Evolutionary conservation across 2,329 filamentous ascomycete genomes (phyloP).

Genomic region (Cladophialophora yegresii): DNA sequence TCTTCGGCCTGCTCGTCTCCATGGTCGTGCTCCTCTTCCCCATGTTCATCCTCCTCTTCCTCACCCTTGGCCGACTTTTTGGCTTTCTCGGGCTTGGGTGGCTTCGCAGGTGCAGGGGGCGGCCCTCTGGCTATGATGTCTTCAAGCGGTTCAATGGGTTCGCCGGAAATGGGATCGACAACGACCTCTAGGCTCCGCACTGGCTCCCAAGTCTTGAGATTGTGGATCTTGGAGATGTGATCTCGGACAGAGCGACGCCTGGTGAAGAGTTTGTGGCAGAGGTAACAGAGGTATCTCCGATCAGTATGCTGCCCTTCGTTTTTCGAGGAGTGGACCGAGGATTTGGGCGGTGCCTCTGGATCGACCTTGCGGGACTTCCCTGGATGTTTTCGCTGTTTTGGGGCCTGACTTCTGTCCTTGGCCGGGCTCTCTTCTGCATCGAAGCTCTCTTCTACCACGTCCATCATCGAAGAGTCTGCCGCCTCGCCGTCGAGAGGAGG

Average conservation of each 20-base stretch:
- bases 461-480: constrained; percentile 13
- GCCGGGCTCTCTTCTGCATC: constrained; percentile 7
- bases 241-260: constrained; percentile 36
- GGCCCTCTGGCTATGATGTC: constrained; percentile 35
- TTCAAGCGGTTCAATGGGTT: constrained; percentile 35
- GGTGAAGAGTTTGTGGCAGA: constrained; percentile 37
- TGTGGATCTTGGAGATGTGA: constrained; percentile 37
- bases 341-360: constrained; percentile 23
- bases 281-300: constrained; percentile 36
- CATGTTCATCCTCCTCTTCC: constrained; percentile 13
- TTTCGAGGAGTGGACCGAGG: constrained; percentile 36
- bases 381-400: constrained; percentile 29
- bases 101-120: constrained; percentile 31
- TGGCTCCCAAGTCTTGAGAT: constrained; percentile 36
- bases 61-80: constrained; percentile 22
- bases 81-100: constrained; percentile 24
- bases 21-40: constrained; percentile 10
- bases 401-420: constrained; percentile 8
- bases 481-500: constrained; percentile 26
- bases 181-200: constrained; percentile 35
- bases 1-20: constrained; percentile 8
- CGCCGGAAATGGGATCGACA: constrained; percentile 35
- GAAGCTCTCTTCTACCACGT: constrained; percentile 19
- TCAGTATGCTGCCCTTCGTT: constrained; percentile 38
- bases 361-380: constrained; percentile 32